These are phyloP conservation scores for Allodekkera sacchari DNA, from an alignment of 805 yeast species.

Conservation along the genomic window DNA sequence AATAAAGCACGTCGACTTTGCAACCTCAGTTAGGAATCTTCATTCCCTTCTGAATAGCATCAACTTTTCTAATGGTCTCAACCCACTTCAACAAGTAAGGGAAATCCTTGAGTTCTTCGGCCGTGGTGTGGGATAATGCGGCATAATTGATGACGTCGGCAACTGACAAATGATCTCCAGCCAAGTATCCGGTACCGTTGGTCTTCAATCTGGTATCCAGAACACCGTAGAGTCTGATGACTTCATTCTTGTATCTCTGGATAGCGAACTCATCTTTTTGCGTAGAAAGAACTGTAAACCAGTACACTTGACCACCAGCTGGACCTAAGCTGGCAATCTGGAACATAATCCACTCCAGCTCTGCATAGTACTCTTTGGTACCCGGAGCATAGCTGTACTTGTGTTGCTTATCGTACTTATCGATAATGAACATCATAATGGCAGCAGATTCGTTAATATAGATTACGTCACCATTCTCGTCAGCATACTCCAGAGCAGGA, in stretches of 20 bases:
- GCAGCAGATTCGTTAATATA: slow-evolving; percentile 55
- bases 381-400: slow-evolving; percentile 34
- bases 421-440: slow-evolving; percentile 49
- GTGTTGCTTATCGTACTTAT: slow-evolving; percentile 48
- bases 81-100: slow-evolving; percentile 35
- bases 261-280: slow-evolving; percentile 50
- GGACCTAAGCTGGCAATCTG: slow-evolving; percentile 57
- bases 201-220: slow-evolving; percentile 40
- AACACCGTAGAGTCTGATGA: slow-evolving; percentile 46
- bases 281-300: slow-evolving; percentile 34
- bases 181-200: slow-evolving; percentile 45
- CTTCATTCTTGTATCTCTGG: slow-evolving; percentile 42
- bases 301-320: slow-evolving; percentile 53
- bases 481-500: slow-evolving; percentile 41
- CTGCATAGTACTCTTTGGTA: slow-evolving; percentile 39
- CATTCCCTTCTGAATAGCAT: slow-evolving; percentile 27
- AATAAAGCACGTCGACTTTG: no score
- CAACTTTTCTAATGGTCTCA: slow-evolving; percentile 23
- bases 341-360: slow-evolving; percentile 45
- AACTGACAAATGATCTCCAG: slow-evolving; percentile 49
- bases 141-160: slow-evolving; percentile 48
- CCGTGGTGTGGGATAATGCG: slow-evolving; percentile 26
- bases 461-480: slow-evolving; percentile 32
- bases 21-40: slow-evolving; percentile 9
- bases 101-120: slow-evolving; percentile 18